Evolutionary conservation across 176 grass and related monocot species (phyloP), one percentile per base, ranked within the genome.

Genomic region (Musa schizocarpa): DNA sequence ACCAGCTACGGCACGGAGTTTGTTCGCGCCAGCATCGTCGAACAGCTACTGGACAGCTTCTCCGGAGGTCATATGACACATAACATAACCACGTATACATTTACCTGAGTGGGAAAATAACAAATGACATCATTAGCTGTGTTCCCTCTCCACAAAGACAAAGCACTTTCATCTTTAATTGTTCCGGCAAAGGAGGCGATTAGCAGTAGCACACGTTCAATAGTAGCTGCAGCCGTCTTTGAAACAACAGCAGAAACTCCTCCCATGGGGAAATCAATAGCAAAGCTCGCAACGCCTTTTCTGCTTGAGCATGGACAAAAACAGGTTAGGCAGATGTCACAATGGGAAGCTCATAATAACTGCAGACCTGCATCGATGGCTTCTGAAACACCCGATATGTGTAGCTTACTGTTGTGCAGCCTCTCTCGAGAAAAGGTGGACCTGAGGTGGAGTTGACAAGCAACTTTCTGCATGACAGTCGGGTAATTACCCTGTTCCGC

Each of bases 191-290:
- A 76, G 10, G 58, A 76, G 58, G 9, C 59, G 74, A 76, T 76
- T 21, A 76, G 59, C 12, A 76, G 48, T 58, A 65, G 52, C 74
- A 65, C 74, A 52, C 59, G 59, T 52, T 76, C 74, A 53, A 76
- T 65, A 23, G 74, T 59, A 64, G 74, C 74, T 52, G 58, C 74
- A 52, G 74, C 74, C 13, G 74, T 76, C 48, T 65, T 77, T 4
- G 75, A 77, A 11, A 77, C 75, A 12, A 61, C 75, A 77, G 75
- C 75, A 52, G 75, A 77, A 49, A 77, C 75, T 65, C 75, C 75
- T 51, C 61, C 75, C 61, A 77, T 77, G 14, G 65, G 75, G 75
- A 66, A 77, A 77, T 77, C 75, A 66, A 77, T 77, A 17, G 75
- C 75, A 65, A 77, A 77, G 59, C 49, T 19, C 2, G 16, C 1